phyloP scores from a whole-genome alignment of 1,284 basidiomycete species.

The Sutorius eximius region DNA sequence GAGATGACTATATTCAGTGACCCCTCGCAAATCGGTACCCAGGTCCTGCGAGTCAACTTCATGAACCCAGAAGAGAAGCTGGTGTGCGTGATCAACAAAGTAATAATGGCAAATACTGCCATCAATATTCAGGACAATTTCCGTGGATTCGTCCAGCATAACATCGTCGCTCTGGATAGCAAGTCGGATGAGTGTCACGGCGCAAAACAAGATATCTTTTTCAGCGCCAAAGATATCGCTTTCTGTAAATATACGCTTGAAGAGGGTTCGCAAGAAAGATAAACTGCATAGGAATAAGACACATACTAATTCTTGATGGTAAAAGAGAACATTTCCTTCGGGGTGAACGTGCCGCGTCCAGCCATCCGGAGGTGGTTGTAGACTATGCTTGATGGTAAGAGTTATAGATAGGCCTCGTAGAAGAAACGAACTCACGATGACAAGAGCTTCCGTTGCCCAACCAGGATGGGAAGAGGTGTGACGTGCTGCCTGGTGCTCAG shows the following conservation, averaged over 20 bases:
- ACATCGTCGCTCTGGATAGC: neutral
- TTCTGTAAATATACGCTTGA: constrained; percentile 23
- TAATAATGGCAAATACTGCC: constrained; percentile 10
- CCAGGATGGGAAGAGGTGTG: neutral
- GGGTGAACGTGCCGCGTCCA: constrained; percentile 21
- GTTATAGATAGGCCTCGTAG: neutral
- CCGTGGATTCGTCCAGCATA: constrained; percentile 11
- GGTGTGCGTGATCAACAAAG: constrained; percentile 18
- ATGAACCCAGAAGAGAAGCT: constrained; percentile 23
- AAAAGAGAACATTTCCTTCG: constrained; percentile 19
- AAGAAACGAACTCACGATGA: neutral
- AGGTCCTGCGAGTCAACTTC: neutral
- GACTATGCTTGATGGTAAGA: constrained; percentile 3
- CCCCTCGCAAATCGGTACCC: neutral
- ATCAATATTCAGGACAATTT: constrained; percentile 20
- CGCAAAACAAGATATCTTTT: neutral
- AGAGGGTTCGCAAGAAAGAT: neutral
- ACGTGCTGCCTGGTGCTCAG: too few species aligned
- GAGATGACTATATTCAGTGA: constrained; percentile 10
- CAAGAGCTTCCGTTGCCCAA: too few species aligned
- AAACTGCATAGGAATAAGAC: neutral
- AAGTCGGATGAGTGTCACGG: constrained; percentile 1
- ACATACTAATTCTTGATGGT: constrained; percentile 15
- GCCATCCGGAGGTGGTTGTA: neutral
- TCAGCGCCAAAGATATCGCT: constrained; percentile 1